Percentiles rank a stretch among this genome's conserved stretches.
Evolutionary conservation across 352 stramenopile species (phyloP).

Genomic region (Globisporangium middletonii): DNA sequence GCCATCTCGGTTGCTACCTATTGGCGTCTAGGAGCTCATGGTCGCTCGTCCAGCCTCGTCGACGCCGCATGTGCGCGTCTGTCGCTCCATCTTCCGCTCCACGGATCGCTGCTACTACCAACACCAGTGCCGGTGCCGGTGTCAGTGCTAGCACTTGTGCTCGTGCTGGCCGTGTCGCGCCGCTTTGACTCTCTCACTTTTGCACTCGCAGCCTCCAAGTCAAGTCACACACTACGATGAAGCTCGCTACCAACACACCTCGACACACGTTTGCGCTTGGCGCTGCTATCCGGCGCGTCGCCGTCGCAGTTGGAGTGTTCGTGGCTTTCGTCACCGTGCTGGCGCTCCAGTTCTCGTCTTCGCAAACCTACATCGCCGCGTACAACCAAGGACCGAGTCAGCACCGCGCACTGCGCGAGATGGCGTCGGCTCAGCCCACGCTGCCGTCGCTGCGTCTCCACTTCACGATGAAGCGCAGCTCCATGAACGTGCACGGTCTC

Average conservation of each 20-base stretch:
- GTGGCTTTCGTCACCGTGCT: background rate
- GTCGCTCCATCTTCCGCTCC: no score
- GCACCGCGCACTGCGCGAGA: background rate
- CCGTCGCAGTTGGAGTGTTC: background rate
- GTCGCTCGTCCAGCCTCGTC: no score
- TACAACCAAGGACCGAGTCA: background rate
- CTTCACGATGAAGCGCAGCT: conserved; percentile 29
- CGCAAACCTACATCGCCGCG: no score
- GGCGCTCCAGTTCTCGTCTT: no score
- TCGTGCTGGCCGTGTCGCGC: background rate
- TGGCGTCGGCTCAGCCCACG: background rate
- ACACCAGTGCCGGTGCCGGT: no score
- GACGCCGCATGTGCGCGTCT: no score
- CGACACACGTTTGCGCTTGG: background rate
- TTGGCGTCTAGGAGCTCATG: no score
- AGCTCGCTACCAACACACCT: background rate
- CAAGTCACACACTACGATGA: background rate
- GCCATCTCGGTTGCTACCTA: no score
- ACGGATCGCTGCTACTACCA: no score
- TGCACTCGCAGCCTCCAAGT: background rate
- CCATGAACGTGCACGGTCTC: conserved; percentile 29
- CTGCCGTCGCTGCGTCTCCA: conserved; percentile 32
- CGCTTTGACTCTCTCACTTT: background rate
- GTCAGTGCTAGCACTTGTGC: no score
- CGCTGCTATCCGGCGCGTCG: background rate